phyloP scores from a whole-genome alignment of 2,329 filamentous ascomycete species.

The Diaporthe longicolla region DNA sequence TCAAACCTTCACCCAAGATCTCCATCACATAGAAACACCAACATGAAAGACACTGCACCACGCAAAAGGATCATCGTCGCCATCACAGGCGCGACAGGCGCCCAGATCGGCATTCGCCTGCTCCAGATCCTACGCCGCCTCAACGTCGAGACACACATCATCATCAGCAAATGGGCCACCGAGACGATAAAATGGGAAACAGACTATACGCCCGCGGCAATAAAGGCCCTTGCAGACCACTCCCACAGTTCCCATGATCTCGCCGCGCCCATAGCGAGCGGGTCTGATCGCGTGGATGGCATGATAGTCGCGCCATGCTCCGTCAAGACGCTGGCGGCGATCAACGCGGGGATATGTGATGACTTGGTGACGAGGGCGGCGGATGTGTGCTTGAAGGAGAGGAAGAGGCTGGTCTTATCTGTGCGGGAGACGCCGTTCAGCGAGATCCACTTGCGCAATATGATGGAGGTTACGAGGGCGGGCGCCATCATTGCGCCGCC shows the following conservation, averaged over 20 bases:
- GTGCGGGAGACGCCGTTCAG: conserved; percentile 62
- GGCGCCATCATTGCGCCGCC: conserved; percentile 61
- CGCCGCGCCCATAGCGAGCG: conserved; percentile 60
- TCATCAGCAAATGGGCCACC: conserved; percentile 64
- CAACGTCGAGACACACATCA: conserved; percentile 62
- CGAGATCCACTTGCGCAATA: conserved; percentile 62
- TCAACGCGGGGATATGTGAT: conserved; percentile 58
- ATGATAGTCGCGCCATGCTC: conserved; percentile 65
- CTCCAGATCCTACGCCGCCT: conserved; percentile 57
- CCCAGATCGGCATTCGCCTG: conserved; percentile 57
- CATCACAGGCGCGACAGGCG: conserved; percentile 65
- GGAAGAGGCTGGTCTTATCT: conserved; percentile 55
- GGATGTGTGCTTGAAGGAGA: conserved; percentile 62
- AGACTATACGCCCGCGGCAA: conserved; percentile 53
- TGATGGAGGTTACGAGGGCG: conserved; percentile 55
- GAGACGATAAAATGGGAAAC: conserved; percentile 64
- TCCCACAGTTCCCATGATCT: conserved; percentile 59
- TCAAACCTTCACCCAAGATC: not conserved
- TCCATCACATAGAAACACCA: not conserved
- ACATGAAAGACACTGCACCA: not conserved
- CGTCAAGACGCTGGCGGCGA: conserved; percentile 62
- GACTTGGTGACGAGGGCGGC: conserved; percentile 62
- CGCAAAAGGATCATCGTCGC: conserved; percentile 59
- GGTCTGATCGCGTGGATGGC: conserved; percentile 59
- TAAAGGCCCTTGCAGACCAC: conserved; percentile 56